A percentile compares a stretch with the other conserved stretches of the same genome.
phyloP scores from a whole-genome alignment of 495 filamentous ascomycete species.

The Penicillium chermesinum region DNA sequence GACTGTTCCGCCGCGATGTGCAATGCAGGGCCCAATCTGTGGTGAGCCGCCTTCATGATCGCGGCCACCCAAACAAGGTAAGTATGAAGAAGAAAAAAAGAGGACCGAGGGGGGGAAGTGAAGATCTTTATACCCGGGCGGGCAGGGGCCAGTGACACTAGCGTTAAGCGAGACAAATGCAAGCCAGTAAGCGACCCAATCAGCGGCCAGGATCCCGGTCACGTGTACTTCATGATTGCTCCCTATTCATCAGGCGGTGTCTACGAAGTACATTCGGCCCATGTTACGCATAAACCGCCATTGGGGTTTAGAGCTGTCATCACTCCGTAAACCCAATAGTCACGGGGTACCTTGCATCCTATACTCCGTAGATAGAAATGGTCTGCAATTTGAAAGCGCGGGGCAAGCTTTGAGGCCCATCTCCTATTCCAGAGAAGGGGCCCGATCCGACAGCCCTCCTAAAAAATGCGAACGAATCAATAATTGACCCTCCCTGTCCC shows the following conservation, averaged over 20 bases:
- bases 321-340: neutral
- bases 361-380: neutral
- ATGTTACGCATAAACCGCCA: neutral
- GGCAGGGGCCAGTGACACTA: slow-evolving; percentile 13
- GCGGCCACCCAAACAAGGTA: slow-evolving; percentile 63
- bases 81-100: slow-evolving; percentile 61
- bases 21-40: slow-evolving; percentile 64
- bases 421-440: too few species aligned
- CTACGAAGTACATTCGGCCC: neutral
- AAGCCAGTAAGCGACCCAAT: too few species aligned
- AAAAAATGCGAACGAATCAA: too few species aligned
- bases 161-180: slow-evolving; percentile 37
- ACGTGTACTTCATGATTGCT: neutral
- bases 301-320: slow-evolving; percentile 1
- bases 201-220: neutral
- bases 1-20: slow-evolving; percentile 59
- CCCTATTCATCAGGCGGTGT: neutral
- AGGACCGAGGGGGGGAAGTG: slow-evolving; percentile 15
- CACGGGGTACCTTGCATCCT: slow-evolving; percentile 4
- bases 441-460: too few species aligned
- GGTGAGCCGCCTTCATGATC: slow-evolving; percentile 58
- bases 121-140: slow-evolving; percentile 23
- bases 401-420: too few species aligned
- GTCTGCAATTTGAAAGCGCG: too few species aligned
- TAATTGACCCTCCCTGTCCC: slow-evolving; percentile 46